Percentiles rank a stretch among this genome's conserved stretches.
Conservation (phyloP, 2,329 filamentous ascomycete species). For the Nemania diffusa region DNA sequence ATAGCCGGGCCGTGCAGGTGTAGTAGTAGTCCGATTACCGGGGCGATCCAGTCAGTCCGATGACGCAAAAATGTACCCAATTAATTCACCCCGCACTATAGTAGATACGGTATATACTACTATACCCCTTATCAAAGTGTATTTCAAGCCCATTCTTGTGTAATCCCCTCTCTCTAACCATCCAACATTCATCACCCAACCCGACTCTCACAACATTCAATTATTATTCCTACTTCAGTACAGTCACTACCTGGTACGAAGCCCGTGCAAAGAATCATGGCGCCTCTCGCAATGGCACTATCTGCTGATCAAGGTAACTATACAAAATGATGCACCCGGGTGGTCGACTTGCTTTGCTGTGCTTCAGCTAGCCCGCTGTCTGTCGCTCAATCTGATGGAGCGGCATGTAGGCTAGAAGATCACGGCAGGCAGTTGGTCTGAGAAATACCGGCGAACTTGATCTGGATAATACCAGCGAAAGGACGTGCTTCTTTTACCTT, state of each 20-base stretch:
- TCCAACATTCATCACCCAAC: background rate
- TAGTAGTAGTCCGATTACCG: background rate
- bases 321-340: constrained; percentile 35
- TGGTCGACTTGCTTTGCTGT: constrained; percentile 28
- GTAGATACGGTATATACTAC: background rate
- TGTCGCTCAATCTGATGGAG: constrained; percentile 21
- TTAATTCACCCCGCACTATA: background rate
- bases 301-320: constrained; percentile 36
- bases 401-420: constrained; percentile 4
- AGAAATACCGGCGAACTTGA: constrained; percentile 70
- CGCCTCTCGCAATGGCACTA: constrained; percentile 31
- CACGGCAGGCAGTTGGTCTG: constrained; percentile 26
- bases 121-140: background rate
- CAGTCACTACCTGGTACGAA: constrained; percentile 24
- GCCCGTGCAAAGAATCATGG: constrained; percentile 28
- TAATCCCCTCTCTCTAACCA: too few species aligned
- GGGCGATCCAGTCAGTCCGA: background rate
- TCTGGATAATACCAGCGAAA: constrained; percentile 90
- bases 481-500: constrained; percentile 77
- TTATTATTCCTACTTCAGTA: background rate
- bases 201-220: background rate
- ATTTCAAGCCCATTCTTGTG: background rate
- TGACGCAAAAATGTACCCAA: constrained; percentile 2
- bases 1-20: too few species aligned
- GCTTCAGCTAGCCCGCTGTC: constrained; percentile 16